A percentile compares a stretch with the other conserved stretches of the same genome.
phyloP scores from a whole-genome alignment of 2,329 filamentous ascomycete genomes.

The Exophiala oligosperma region DNA sequence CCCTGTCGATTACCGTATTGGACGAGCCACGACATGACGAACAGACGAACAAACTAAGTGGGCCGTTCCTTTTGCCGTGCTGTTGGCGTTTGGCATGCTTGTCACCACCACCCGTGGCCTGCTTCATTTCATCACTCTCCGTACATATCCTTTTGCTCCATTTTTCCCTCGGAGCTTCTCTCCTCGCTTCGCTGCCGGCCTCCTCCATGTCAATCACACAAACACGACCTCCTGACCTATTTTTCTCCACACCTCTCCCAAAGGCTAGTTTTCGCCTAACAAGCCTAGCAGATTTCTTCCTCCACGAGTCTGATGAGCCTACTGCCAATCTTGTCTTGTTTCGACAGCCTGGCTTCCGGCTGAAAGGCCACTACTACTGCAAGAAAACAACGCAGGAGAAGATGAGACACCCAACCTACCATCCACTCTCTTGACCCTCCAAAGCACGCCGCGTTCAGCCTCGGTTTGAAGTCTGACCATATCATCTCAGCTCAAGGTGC shows the following conservation, averaged over 20 bases:
- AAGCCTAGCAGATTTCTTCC: constrained; percentile 8
- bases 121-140: constrained; percentile 1
- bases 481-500: neutral
- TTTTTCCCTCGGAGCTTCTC: constrained; percentile 8
- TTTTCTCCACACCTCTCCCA: constrained; percentile 6
- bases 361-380: constrained; percentile 8
- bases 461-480: neutral
- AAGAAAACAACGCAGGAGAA: neutral
- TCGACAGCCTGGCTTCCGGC: constrained; percentile 5
- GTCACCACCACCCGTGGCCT: constrained; percentile 4
- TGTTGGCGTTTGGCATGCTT: constrained; percentile 4
- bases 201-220: constrained; percentile 13
- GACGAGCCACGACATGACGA: constrained; percentile 16
- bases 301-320: constrained; percentile 7
- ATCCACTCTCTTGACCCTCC: neutral
- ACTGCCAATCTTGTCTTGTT: constrained; percentile 12
- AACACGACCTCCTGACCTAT: constrained; percentile 1
- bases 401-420: constrained; percentile 14
- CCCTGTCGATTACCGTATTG: constrained; percentile 4
- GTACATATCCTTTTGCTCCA: neutral
- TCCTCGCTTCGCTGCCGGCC: constrained; percentile 15
- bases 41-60: constrained; percentile 8
- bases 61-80: constrained; percentile 8
- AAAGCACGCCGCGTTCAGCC: neutral
- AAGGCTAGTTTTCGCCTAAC: constrained; percentile 3